These are phyloP conservation scores for Lasiosphaeris hirsuta DNA, from an alignment of 495 filamentous ascomycete genomes.

Conservation along the genomic window DNA sequence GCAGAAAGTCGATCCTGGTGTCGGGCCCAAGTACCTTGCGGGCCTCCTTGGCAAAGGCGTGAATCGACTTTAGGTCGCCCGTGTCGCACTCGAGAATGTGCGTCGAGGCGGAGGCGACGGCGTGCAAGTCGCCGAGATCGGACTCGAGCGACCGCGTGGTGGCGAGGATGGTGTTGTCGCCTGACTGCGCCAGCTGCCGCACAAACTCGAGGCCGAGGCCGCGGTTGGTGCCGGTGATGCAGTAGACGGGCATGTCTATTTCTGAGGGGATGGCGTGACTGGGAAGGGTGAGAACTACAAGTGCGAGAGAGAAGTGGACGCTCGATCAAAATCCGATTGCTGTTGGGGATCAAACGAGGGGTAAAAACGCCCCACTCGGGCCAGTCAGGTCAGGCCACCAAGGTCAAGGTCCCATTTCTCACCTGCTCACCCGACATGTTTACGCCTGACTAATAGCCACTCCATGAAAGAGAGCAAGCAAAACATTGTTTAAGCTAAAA, in stretches of 20 bases:
- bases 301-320: no score
- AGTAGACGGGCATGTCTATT: slow-evolving; percentile 47
- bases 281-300: no score
- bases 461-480: no score
- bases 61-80: slow-evolving; percentile 30
- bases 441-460: no score
- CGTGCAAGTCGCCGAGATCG: slow-evolving; percentile 30
- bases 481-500: no score
- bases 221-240: slow-evolving; percentile 55
- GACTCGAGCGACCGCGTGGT: slow-evolving; percentile 39
- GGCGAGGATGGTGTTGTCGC: slow-evolving; percentile 50
- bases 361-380: no score
- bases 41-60: slow-evolving; percentile 28
- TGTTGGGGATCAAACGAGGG: no score
- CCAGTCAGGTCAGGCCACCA: no score
- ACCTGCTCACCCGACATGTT: no score
- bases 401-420: no score
- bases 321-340: no score
- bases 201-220: slow-evolving; percentile 56
- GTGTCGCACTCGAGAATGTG: slow-evolving; percentile 48
- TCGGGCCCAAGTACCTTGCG: slow-evolving; percentile 20
- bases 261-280: slow-evolving; percentile 2
- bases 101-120: slow-evolving; percentile 26
- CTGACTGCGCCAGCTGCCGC: slow-evolving; percentile 44
- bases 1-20: slow-evolving; percentile 40